These are phyloP conservation scores for Ceratobasidium sp. DNA, from an alignment of 1,284 basidiomycete species.

Conservation along the genomic window DNA sequence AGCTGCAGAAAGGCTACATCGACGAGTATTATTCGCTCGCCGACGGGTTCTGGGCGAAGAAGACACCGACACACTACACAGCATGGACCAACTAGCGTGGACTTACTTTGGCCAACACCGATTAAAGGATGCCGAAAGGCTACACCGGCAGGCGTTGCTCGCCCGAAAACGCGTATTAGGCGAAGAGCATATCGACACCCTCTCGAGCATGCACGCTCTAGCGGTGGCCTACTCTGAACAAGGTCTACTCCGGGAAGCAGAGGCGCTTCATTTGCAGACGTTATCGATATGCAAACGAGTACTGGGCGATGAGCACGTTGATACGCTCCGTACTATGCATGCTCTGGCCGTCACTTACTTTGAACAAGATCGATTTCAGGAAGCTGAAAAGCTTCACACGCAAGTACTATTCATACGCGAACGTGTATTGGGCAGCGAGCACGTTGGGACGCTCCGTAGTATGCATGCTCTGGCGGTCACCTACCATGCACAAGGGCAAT, in stretches of 20 bases:
- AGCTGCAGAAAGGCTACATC: too few species aligned
- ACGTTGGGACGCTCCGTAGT: background rate
- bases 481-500: background rate
- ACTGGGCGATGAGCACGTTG: background rate
- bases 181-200: background rate
- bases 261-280: background rate
- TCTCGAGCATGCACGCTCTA: background rate
- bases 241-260: background rate
- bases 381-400: background rate
- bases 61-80: background rate
- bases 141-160: background rate
- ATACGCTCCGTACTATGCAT: slow-evolving; percentile 8
- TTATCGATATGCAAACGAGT: background rate
- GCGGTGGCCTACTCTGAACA: background rate
- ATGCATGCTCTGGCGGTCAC: background rate
- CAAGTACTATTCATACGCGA: background rate
- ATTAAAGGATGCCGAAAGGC: background rate
- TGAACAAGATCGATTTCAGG: background rate
- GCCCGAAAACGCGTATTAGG: background rate
- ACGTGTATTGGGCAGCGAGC: background rate
- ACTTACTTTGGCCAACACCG: background rate
- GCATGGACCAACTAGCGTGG: background rate
- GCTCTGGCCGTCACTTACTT: background rate
- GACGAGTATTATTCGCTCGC: too few species aligned
- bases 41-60: background rate